Percentiles rank a stretch among this genome's conserved stretches.
Conservation (phyloP, 352 stramenopile genomes). For the Globisporangium irregulare region DNA sequence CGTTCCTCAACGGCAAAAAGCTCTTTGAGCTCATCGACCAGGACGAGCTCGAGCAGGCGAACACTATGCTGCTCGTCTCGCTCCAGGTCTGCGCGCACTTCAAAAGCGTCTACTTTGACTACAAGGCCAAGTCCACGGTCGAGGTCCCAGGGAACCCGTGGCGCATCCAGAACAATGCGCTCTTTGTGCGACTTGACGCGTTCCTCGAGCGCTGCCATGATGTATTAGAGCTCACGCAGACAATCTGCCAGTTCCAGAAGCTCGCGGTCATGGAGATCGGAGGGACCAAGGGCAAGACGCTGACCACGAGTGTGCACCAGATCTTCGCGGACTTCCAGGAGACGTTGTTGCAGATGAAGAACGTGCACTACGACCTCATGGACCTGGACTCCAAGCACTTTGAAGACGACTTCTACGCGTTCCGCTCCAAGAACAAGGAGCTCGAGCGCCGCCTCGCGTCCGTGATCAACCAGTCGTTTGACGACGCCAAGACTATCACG, state of each 20-base stretch:
- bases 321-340: constrained; percentile 88
- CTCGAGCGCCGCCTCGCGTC: constrained; percentile 83
- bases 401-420: constrained; percentile 91
- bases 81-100: constrained; percentile 87
- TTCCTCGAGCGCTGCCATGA: constrained; percentile 93
- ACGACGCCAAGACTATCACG: constrained; percentile 88
- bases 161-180: constrained; percentile 89
- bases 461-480: constrained; percentile 91
- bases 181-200: constrained; percentile 88
- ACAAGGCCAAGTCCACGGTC: constrained; percentile 81
- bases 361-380: constrained; percentile 86
- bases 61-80: constrained; percentile 64
- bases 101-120: constrained; percentile 92
- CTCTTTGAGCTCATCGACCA: constrained; percentile 84
- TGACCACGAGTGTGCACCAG: constrained; percentile 88
- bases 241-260: constrained; percentile 89
- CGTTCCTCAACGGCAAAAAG: constrained; percentile 66
- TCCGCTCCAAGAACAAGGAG: constrained; percentile 87
- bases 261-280: constrained; percentile 88
- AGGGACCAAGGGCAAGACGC: constrained; percentile 90
- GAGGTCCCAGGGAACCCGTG: constrained; percentile 87
- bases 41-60: constrained; percentile 66
- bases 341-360: constrained; percentile 71
- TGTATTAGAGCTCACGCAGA: constrained; percentile 86
- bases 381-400: constrained; percentile 89